These are phyloP conservation scores for Eutrema japonicum DNA, from an alignment of 345 rosid genomes.

Conservation along the genomic window DNA sequence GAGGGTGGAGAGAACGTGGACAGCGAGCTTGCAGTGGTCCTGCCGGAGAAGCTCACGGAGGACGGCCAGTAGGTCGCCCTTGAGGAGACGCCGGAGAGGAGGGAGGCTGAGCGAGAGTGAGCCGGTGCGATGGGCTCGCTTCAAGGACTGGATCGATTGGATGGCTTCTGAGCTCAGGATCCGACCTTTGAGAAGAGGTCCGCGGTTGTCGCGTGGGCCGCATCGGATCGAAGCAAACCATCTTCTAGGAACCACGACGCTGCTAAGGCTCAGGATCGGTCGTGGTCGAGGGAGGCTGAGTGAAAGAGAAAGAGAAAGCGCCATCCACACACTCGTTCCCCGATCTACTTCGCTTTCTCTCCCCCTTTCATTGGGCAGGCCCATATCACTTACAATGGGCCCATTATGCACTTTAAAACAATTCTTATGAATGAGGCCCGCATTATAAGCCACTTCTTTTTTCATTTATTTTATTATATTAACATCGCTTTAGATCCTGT, in stretches of 20 bases:
- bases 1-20: constrained; percentile 69
- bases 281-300: constrained; percentile 37
- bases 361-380: constrained; percentile 2
- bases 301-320: constrained; percentile 24
- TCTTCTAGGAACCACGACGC: constrained; percentile 16
- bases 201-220: constrained; percentile 79
- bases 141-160: constrained; percentile 84
- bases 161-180: constrained; percentile 86
- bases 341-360: constrained; percentile 5
- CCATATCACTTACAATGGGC: neutral
- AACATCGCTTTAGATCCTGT: too few relatives aligned
- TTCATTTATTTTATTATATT: too few relatives aligned
- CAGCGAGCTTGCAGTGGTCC: constrained; percentile 66
- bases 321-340: constrained; percentile 24
- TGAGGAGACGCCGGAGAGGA: constrained; percentile 78
- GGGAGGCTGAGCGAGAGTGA: constrained; percentile 46
- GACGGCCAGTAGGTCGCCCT: constrained; percentile 63
- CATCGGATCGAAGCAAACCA: constrained; percentile 49
- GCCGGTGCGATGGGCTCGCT: constrained; percentile 57
- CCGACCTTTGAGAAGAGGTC: constrained; percentile 86
- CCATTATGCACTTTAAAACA: neutral
- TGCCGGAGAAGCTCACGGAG: constrained; percentile 89
- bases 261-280: constrained; percentile 29
- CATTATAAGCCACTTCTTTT: too few relatives aligned
- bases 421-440: neutral